phyloP scores from a whole-genome alignment of 805 yeast species.

The Torulaspora gathmanii region DNA sequence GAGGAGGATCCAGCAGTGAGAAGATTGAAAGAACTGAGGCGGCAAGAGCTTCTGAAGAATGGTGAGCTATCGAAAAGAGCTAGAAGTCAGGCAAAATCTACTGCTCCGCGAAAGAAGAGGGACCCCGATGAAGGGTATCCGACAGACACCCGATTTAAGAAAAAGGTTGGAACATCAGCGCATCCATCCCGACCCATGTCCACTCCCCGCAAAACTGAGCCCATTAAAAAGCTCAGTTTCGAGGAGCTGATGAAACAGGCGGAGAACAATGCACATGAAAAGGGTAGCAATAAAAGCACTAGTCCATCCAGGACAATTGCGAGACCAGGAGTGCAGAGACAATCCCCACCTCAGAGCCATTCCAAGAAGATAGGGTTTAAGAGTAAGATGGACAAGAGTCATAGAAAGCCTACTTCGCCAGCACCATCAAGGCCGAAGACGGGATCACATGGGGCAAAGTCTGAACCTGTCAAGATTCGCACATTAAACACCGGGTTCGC shows the following conservation, averaged over 20 bases:
- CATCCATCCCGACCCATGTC: background rate
- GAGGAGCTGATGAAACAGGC: slow-evolving; percentile 58
- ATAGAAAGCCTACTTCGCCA: background rate
- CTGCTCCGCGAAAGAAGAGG: slow-evolving; percentile 12
- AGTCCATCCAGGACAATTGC: slow-evolving; percentile 4
- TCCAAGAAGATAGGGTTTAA: slow-evolving; percentile 20
- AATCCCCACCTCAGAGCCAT: slow-evolving; percentile 2
- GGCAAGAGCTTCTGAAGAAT: slow-evolving; percentile 46
- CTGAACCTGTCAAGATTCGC: slow-evolving; percentile 13
- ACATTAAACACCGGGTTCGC: slow-evolving; percentile 37
- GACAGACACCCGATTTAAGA: slow-evolving; percentile 24
- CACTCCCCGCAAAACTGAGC: slow-evolving; percentile 15
- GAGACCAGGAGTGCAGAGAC: background rate
- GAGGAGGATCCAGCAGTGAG: slow-evolving; percentile 66
- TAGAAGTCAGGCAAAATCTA: slow-evolving; percentile 5
- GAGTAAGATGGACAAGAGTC: slow-evolving; percentile 2
- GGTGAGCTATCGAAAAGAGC: slow-evolving; percentile 37
- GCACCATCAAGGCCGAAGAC: background rate
- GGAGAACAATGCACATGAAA: slow-evolving; percentile 34
- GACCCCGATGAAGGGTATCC: slow-evolving; percentile 14
- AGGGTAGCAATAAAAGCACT: slow-evolving; percentile 7
- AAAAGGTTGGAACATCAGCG: slow-evolving; percentile 10
- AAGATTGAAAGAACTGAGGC: slow-evolving; percentile 60
- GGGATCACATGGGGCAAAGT: background rate
- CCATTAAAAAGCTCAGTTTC: slow-evolving; percentile 46